phyloP scores from a whole-genome alignment of 2,329 filamentous ascomycete species.

The Zalaria sp. region DNA sequence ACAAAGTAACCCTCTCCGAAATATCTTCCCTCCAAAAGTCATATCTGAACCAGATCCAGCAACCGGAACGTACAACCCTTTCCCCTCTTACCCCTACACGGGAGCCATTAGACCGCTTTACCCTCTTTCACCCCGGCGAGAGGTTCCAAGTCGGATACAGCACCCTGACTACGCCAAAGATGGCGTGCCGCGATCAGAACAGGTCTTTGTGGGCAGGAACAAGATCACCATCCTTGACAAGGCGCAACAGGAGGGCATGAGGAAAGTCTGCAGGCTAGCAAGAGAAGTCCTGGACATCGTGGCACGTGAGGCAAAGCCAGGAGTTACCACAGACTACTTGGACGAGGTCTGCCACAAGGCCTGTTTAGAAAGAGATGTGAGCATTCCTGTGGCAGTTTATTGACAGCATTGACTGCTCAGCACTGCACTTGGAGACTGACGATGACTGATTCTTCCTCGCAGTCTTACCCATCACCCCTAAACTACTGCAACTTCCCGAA shows the following conservation, averaged over 20 bases:
- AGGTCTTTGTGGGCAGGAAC: constrained; percentile 51
- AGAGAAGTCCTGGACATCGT: constrained; percentile 89
- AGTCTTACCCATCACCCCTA: constrained; percentile 89
- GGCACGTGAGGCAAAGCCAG: constrained; percentile 69
- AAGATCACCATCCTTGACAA: constrained; percentile 74
- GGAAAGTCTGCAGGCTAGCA: constrained; percentile 74
- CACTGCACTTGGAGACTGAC: background rate
- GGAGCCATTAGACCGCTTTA: constrained; percentile 65
- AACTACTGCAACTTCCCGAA: constrained; percentile 97
- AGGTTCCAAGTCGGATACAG: constrained; percentile 65
- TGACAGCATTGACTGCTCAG: background rate
- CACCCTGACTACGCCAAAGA: constrained; percentile 79
- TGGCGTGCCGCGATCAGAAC: constrained; percentile 57
- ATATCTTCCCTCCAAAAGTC: constrained; percentile 62
- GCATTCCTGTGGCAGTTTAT: constrained; percentile 17
- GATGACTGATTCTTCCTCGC: constrained; percentile 2
- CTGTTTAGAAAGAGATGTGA: constrained; percentile 79
- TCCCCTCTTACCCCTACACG: constrained; percentile 72
- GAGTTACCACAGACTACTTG: constrained; percentile 88
- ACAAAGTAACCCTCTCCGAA: constrained; percentile 60
- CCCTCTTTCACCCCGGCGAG: constrained; percentile 53
- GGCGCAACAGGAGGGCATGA: constrained; percentile 75
- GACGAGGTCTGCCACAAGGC: constrained; percentile 93
- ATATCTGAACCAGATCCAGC: constrained; percentile 86
- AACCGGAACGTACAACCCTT: constrained; percentile 83